These are phyloP conservation scores for Hypoxylon sp. DNA, from an alignment of 2,329 filamentous ascomycete genomes.

Conservation along the genomic window DNA sequence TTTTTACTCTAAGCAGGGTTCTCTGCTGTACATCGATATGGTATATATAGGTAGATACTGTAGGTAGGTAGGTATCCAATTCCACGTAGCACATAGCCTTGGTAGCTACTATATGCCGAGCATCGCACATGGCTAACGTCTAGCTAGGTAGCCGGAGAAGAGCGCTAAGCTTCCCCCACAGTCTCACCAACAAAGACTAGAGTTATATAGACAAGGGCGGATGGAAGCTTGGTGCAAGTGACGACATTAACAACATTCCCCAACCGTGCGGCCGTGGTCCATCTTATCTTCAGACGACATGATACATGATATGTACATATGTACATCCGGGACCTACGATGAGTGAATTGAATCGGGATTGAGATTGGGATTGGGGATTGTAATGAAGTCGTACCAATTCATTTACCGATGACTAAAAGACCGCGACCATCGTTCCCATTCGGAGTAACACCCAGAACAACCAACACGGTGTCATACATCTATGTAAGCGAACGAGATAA, in stretches of 20 bases:
- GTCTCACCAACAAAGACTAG: conserved; percentile 13
- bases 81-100: no score
- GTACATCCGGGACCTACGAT: no score
- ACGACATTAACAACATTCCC: conserved; percentile 9
- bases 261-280: no score
- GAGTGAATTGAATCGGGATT: conserved; percentile 10
- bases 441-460: no score
- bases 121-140: conserved; percentile 9
- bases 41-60: conserved; percentile 1
- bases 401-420: background rate
- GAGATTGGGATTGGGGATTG: conserved; percentile 4
- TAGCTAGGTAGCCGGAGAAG: conserved; percentile 18
- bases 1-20: no score
- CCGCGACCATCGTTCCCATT: background rate
- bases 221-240: conserved; percentile 31
- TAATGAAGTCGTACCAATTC: conserved; percentile 4
- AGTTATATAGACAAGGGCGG: conserved; percentile 24
- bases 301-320: background rate
- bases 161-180: conserved; percentile 29
- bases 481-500: conserved; percentile 13
- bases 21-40: no score
- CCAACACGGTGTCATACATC: no score
- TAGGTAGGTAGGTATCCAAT: no score
- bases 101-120: no score
- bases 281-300: no score